These are phyloP conservation scores for Trypethelium eluteriae DNA, from an alignment of 495 filamentous ascomycete species.

Conservation along the genomic window DNA sequence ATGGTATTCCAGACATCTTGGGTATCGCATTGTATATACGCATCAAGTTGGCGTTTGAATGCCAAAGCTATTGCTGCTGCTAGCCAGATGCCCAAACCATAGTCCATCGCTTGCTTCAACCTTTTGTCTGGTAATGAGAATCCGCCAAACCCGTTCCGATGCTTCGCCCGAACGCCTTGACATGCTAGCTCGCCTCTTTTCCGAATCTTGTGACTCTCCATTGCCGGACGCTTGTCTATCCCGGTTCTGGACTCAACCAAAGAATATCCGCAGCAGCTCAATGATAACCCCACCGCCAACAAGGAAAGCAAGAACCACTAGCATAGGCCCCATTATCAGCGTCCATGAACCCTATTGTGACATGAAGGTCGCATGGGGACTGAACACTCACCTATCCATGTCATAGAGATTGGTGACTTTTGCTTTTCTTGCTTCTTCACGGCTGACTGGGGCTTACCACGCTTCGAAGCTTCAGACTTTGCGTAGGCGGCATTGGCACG, in stretches of 20 bases:
- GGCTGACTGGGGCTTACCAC: slow-evolving; percentile 67
- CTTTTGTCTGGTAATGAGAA: neutral
- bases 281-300: slow-evolving; percentile 79
- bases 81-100: neutral
- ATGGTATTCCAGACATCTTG: neutral
- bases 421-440: slow-evolving; percentile 59
- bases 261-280: slow-evolving; percentile 74
- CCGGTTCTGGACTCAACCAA: slow-evolving; percentile 26
- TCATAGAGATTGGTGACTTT: slow-evolving; percentile 70
- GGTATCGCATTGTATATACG: neutral
- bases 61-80: neutral
- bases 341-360: neutral
- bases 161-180: slow-evolving; percentile 7
- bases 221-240: neutral
- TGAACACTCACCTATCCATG: slow-evolving; percentile 69
- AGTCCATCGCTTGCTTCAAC: neutral
- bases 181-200: neutral
- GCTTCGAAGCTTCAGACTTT: slow-evolving; percentile 67
- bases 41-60: neutral
- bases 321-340: neutral
- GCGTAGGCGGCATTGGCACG: slow-evolving; percentile 79
- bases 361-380: neutral
- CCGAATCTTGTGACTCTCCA: neutral
- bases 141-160: neutral
- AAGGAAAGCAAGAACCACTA: slow-evolving; percentile 72